Percentiles rank a stretch among this genome's conserved stretches.
These are phyloP conservation scores for Kodamaea neixiangensis DNA, from an alignment of 805 yeast genomes.

Conservation along the genomic window DNA sequence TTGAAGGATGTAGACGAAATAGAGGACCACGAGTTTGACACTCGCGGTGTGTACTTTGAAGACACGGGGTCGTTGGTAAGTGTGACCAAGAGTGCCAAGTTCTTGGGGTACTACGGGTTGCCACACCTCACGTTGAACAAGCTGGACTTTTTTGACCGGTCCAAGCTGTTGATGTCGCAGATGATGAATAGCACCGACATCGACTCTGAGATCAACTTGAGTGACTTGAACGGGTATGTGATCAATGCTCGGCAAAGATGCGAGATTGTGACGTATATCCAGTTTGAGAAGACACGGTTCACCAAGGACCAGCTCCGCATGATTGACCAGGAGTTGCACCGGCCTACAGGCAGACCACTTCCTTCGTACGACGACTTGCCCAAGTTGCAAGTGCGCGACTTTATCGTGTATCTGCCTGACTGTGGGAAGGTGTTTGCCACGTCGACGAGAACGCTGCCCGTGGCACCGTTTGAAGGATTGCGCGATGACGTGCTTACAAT, in stretches of 20 bases:
- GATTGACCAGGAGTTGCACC: conserved; percentile 70
- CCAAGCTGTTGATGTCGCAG: conserved; percentile 47
- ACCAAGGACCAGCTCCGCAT: conserved; percentile 52
- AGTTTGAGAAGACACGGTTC: conserved; percentile 61
- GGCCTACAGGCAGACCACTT: conserved; percentile 82
- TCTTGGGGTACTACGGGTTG: conserved; percentile 59
- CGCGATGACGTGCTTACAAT: conserved; percentile 50
- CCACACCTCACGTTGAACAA: conserved; percentile 54
- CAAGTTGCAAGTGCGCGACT: conserved; percentile 50
- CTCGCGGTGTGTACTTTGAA: conserved; percentile 68
- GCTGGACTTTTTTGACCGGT: conserved; percentile 38
- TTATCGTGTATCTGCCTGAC: conserved; percentile 81
- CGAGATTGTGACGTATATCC: conserved; percentile 71
- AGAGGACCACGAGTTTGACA: conserved; percentile 49
- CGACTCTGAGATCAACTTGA: conserved; percentile 40
- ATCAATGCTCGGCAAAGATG: conserved; percentile 48
- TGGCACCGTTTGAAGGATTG: conserved; percentile 47
- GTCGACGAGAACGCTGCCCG: neutral
- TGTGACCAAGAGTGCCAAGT: conserved; percentile 62
- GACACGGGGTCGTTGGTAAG: conserved; percentile 63
- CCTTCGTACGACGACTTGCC: conserved; percentile 49
- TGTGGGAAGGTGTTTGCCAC: conserved; percentile 61
- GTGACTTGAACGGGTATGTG: conserved; percentile 36
- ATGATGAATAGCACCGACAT: conserved; percentile 45
- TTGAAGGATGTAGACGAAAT: conserved; percentile 49